Evolutionary conservation across 192 early-diverging fungal genomes (phyloP), one percentile per base, ranked within the genome.

Genomic region (Linnemannia zychae): DNA sequence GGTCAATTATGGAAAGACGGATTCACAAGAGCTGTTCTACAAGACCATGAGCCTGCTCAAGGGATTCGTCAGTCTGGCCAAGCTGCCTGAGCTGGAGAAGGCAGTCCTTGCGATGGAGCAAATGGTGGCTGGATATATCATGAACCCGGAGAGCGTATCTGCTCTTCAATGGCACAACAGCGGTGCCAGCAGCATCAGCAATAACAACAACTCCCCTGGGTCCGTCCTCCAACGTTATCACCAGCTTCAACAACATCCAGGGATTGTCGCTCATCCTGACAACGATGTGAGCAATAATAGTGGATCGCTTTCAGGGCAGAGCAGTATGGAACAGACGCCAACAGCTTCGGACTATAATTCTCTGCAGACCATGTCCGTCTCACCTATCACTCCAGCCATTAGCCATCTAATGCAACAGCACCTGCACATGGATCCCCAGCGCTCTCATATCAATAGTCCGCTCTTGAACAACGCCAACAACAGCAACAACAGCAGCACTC

Each of bases 141-240:
- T 74, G 52, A 44, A 71, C 31, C 36, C 53, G 49, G 28, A 68
- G 40, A 36, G 34, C 18, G 36, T 60, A 17, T 69, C 68, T 11
- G 17, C 36, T 69, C 38, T 40, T 40, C 36, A 20, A 28, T 69
- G 67, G 38, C 37, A 4, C 33, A 22, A 36, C 34, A 44, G 40
- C 40, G 40, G 40, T 44, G 9, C 40, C 9, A 44, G 40, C 9
- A 44, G 40, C 40, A 44, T 3, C 9, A 44, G 40, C 40, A 44
- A n/a, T n/a, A 34, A 6, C 24, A 15, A 22, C 6, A 9, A 69
- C 12, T 70, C 79, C 11, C 67, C 79, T 1, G 36, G 33, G 0
- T 80, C 79, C 13, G 69, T 77, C 31, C 71, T 74, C 44, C 74
- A 68, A n/a, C 81, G 77, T 22, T 63, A 67, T 16, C 78, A 81